Conservation (phyloP, 345 rosid genomes). For the Brassica incana region DNA sequence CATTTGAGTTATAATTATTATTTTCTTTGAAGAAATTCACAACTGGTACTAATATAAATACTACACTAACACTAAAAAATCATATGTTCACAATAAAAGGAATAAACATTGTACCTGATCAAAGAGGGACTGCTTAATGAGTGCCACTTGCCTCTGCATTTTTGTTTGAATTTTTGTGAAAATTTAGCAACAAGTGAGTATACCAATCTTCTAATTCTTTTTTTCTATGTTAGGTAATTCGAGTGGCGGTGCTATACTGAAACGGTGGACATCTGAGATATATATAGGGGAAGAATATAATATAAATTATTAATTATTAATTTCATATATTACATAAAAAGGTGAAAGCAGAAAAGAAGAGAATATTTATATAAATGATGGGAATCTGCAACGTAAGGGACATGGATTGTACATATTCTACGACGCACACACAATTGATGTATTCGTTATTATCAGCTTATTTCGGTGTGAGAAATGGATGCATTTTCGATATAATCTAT, state of each 20-base stretch:
- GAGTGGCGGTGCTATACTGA: constrained; percentile 34
- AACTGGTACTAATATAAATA: neutral
- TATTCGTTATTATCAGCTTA: constrained; percentile 24
- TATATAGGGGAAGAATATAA: constrained; percentile 32
- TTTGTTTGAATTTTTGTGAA: neutral
- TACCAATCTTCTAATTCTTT: neutral
- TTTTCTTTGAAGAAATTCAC: neutral
- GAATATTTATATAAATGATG: constrained; percentile 33
- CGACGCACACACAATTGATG: neutral
- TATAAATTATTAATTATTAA: neutral
- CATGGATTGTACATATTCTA: constrained; percentile 10
- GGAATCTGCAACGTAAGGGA: constrained; percentile 40
- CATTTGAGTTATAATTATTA: constrained; percentile 2
- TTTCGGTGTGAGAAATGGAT: constrained; percentile 12
- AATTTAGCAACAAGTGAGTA: neutral
- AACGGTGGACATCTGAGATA: constrained; percentile 22
- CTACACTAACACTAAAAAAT: neutral
- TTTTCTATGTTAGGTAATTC: neutral
- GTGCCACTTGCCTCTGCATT: constrained; percentile 49
- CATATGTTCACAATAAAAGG: neutral
- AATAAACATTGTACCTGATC: constrained; percentile 57
- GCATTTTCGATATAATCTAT: neutral
- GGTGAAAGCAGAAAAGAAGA: constrained; percentile 14
- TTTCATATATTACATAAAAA: constrained; percentile 23
- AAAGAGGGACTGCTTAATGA: constrained; percentile 57